Conservation (phyloP, 352 stramenopile genomes). For the Globisporangium splendens region DNA sequence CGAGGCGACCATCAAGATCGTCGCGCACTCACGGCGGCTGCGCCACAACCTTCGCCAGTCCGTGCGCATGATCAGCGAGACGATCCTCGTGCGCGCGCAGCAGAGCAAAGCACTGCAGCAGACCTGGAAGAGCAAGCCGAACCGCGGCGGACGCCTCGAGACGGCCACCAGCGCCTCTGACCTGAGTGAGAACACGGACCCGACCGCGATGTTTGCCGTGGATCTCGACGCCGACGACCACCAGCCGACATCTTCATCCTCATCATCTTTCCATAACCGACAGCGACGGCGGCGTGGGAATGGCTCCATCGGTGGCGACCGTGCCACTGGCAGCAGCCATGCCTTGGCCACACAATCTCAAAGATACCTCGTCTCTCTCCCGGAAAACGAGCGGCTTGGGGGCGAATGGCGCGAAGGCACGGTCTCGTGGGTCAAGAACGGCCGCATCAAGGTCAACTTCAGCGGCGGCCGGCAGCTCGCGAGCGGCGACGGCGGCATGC, state of each 20-base stretch:
- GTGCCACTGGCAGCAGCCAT: too few relatives aligned
- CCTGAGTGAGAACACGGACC: constrained; percentile 10
- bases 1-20: constrained; percentile 50
- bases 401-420: constrained; percentile 58
- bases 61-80: constrained; percentile 56
- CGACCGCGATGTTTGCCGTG: constrained; percentile 30
- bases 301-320: not conserved
- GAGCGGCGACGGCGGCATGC: constrained; percentile 4
- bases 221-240: constrained; percentile 17
- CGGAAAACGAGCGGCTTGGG: not conserved
- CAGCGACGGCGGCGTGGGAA: constrained; percentile 2
- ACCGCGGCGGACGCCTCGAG: too few relatives aligned
- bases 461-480: constrained; percentile 32
- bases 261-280: not conserved
- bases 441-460: constrained; percentile 59
- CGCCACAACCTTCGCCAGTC: constrained; percentile 56
- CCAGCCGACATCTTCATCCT: not conserved
- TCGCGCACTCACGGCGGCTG: constrained; percentile 46
- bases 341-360: too few relatives aligned
- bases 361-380: too few relatives aligned
- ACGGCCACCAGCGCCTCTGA: not conserved
- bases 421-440: constrained; percentile 54
- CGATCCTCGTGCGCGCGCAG: constrained; percentile 29
- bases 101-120: not conserved
- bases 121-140: too few relatives aligned